phyloP scores from a whole-genome alignment of 495 filamentous ascomycete genomes.

The Aspergillus diversus region DNA sequence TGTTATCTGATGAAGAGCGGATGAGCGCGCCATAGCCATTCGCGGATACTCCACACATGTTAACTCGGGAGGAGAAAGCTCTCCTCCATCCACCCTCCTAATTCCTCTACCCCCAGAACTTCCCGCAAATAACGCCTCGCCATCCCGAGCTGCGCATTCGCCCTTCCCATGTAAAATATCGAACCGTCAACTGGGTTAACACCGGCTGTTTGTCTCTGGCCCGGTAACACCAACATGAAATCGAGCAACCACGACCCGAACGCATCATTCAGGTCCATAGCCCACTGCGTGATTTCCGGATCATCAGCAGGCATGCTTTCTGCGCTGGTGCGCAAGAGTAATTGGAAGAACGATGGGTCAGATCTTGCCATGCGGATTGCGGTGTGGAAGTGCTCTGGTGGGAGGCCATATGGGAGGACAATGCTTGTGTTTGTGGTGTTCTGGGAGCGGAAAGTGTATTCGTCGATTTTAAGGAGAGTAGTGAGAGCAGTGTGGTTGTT shows the following conservation, averaged over 20 bases:
- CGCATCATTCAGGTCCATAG: conserved; percentile 28
- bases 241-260: conserved; percentile 43
- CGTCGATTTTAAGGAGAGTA: conserved; percentile 47
- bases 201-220: conserved; percentile 23
- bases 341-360: conserved; percentile 34
- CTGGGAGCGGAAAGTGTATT: conserved; percentile 34
- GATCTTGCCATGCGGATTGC: conserved; percentile 29
- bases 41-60: no score
- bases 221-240: conserved; percentile 39
- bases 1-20: no score
- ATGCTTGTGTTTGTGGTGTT: neutral
- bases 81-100: conserved; percentile 34
- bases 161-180: conserved; percentile 36
- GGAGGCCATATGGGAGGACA: conserved; percentile 28
- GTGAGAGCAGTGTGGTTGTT: conserved; percentile 35
- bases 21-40: no score
- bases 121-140: conserved; percentile 33
- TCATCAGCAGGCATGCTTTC: conserved; percentile 44
- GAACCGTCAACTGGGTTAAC: conserved; percentile 16
- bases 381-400: conserved; percentile 35
- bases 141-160: conserved; percentile 29
- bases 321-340: conserved; percentile 43
- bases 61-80: neutral
- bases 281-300: conserved; percentile 41
- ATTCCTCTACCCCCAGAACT: conserved; percentile 29